Evolutionary conservation across 768 basidiomycete species (phyloP).

Genomic region (Hygrophoropsis aurantiaca): DNA sequence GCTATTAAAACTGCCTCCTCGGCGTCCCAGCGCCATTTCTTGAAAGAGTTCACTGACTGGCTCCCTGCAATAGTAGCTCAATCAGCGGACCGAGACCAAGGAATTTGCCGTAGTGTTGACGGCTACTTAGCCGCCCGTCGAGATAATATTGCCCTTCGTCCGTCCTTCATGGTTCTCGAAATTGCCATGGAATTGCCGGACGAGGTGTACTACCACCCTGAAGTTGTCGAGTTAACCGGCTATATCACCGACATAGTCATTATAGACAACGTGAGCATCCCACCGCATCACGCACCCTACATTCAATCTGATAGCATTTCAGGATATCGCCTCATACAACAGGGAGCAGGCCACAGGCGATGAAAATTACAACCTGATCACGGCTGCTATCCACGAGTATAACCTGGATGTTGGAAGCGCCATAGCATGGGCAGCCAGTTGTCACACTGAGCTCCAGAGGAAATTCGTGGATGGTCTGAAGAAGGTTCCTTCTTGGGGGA

Average conservation of each 20-base stretch:
- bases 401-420: constrained; percentile 24
- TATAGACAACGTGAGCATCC: constrained; percentile 18
- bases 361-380: constrained; percentile 34
- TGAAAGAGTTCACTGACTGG: constrained; percentile 1
- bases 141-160: constrained; percentile 28
- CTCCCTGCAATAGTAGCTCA: constrained; percentile 3
- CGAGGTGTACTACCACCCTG: constrained; percentile 29
- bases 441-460: constrained; percentile 9
- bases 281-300: too few relatives aligned
- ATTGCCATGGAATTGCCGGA: constrained; percentile 32
- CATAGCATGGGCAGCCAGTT: constrained; percentile 22
- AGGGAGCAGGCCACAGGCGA: constrained; percentile 33
- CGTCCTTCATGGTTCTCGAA: constrained; percentile 29
- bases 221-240: constrained; percentile 8
- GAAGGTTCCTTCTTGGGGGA: constrained; percentile 28
- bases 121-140: constrained; percentile 21
- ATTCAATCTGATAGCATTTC: neutral
- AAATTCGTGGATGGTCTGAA: constrained; percentile 20
- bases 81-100: constrained; percentile 5
- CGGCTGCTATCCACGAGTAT: constrained; percentile 30
- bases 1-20: constrained; percentile 1
- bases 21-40: constrained; percentile 8
- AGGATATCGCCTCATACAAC: constrained; percentile 39
- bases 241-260: constrained; percentile 18
- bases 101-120: neutral